Percentiles rank a stretch among this genome's conserved stretches.
phyloP scores from a whole-genome alignment of 2,329 filamentous ascomycete species.

The Penicillium brasilianum region DNA sequence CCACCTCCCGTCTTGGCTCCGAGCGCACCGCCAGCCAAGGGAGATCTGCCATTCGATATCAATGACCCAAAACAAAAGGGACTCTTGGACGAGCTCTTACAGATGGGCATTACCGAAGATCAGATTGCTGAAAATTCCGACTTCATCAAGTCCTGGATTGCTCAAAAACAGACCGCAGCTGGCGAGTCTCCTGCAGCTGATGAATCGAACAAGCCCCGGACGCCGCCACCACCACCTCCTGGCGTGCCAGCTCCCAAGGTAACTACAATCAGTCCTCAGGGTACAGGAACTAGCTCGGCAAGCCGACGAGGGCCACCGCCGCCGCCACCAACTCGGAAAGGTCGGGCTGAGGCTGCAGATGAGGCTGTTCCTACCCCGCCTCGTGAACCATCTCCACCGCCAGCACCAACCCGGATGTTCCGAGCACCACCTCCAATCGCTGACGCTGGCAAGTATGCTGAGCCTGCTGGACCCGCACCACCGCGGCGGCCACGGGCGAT shows the following conservation, averaged over 20 bases:
- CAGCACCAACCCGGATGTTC: conserved; percentile 64
- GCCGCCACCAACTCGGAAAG: conserved; percentile 58
- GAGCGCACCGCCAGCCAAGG: conserved; percentile 34
- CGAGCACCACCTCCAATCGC: conserved; percentile 84
- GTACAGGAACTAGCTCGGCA: conserved; percentile 60
- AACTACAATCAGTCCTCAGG: conserved; percentile 62
- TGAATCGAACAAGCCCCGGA: conserved; percentile 55
- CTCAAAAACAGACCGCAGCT: conserved; percentile 60
- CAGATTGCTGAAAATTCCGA: conserved; percentile 70
- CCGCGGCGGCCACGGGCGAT: conserved; percentile 56
- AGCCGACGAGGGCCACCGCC: conserved; percentile 65
- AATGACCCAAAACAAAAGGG: conserved; percentile 67
- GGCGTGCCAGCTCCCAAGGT: conserved; percentile 49
- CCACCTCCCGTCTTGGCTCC: conserved; percentile 36
- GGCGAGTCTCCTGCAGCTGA: conserved; percentile 46
- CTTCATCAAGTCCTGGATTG: conserved; percentile 71
- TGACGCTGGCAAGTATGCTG: conserved; percentile 86
- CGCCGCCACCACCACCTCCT: conserved; percentile 66
- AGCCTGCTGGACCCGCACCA: conserved; percentile 54
- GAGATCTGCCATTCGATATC: conserved; percentile 60
- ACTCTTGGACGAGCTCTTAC: conserved; percentile 64
- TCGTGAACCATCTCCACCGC: conserved; percentile 72
- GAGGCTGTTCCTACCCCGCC: conserved; percentile 66
- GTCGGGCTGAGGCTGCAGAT: conserved; percentile 55
- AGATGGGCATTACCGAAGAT: conserved; percentile 71